Evolutionary conservation across 257 asterid genomes (phyloP).

Genomic region (Nicotiana undulata): DNA sequence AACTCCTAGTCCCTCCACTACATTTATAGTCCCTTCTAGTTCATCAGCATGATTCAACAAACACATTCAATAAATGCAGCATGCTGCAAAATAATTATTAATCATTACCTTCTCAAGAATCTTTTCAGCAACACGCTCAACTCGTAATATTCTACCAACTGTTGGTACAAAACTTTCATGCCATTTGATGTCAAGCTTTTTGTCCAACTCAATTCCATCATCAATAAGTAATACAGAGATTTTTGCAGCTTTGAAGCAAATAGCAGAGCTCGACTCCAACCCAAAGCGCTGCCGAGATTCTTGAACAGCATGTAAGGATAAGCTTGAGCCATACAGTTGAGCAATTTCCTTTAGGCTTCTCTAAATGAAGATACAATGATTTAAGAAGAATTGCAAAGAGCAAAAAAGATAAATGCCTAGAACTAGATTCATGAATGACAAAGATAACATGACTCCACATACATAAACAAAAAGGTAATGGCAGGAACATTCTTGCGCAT

Average conservation of each 20-base stretch:
- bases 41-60: neutral
- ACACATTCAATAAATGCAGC: neutral
- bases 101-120: conserved; percentile 64
- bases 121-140: conserved; percentile 69
- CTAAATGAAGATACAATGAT: conserved; percentile 18
- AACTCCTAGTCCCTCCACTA: neutral
- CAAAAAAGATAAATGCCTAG: neutral
- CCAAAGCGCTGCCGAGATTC: conserved; percentile 53
- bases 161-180: conserved; percentile 52
- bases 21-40: too few relatives aligned
- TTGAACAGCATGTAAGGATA: conserved; percentile 61
- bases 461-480: neutral
- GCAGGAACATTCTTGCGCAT: neutral
- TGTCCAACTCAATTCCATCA: conserved; percentile 70
- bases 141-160: conserved; percentile 74
- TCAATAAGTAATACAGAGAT: conserved; percentile 69
- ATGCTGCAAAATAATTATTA: neutral
- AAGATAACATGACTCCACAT: neutral
- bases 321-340: conserved; percentile 53
- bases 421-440: neutral
- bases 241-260: conserved; percentile 62
- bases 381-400: conserved; percentile 2
- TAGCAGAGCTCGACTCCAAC: conserved; percentile 52
- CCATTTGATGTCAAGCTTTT: conserved; percentile 57
- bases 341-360: conserved; percentile 86